Conservation (phyloP, 805 yeast species). For the Starmerella bombicola region DNA sequence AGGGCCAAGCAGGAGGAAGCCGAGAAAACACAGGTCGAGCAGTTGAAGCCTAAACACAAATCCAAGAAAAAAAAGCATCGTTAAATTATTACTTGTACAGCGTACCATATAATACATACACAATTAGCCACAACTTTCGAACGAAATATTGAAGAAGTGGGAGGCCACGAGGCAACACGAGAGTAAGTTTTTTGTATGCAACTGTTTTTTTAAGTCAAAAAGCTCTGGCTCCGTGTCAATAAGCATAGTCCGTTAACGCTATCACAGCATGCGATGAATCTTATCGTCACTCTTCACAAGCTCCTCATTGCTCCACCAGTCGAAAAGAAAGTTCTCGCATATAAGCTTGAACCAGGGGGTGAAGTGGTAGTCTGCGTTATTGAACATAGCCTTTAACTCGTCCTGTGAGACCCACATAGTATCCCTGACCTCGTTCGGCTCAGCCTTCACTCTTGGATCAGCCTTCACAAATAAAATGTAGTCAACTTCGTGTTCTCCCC, state of each 20-base stretch:
- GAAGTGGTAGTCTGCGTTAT: conserved; percentile 52
- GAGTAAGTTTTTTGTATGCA: too few species aligned
- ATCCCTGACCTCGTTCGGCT: conserved; percentile 79
- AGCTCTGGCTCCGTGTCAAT: not conserved
- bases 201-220: too few species aligned
- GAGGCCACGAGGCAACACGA: too few species aligned
- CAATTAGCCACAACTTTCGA: too few species aligned
- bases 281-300: conserved; percentile 9
- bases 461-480: conserved; percentile 72
- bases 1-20: conserved; percentile 16
- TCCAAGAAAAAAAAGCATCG: conserved; percentile 1
- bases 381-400: conserved; percentile 65
- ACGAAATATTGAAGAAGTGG: too few species aligned
- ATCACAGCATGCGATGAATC: conserved; percentile 22
- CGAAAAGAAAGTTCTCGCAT: conserved; percentile 77
- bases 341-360: conserved; percentile 98
- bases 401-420: conserved; percentile 55
- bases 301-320: conserved; percentile 64
- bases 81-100: not conserved
- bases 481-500: conserved; percentile 99
- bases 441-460: conserved; percentile 38
- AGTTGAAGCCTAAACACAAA: conserved; percentile 1
- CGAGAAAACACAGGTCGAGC: conserved; percentile 10
- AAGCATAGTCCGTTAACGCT: not conserved
- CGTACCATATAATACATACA: too few species aligned